phyloP scores from a whole-genome alignment of 2,329 filamentous ascomycete species.

The Colletotrichum endophyticum region DNA sequence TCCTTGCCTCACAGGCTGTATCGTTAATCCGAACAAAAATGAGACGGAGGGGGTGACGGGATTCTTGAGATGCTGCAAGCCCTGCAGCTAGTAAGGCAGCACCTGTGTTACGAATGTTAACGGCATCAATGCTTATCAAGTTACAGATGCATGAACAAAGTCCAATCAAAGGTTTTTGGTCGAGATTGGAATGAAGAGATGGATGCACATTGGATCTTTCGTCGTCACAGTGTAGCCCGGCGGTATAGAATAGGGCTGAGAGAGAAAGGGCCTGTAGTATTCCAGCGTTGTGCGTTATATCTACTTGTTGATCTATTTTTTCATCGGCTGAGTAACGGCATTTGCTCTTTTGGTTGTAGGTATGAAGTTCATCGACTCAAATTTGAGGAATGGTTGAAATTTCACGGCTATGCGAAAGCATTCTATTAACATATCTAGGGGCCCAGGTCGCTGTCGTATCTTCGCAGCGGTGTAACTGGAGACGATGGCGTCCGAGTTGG shows the following conservation, averaged over 20 bases:
- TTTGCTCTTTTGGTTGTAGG: not conserved
- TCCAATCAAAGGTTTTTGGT: not conserved
- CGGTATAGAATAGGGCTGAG: not conserved
- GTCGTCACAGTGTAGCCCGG: not conserved
- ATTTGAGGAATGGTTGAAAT: not conserved
- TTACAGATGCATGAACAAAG: not conserved
- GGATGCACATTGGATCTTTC: not conserved
- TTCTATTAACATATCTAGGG: not conserved
- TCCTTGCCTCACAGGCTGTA: not conserved
- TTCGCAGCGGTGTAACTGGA: not conserved
- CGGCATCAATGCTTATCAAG: not conserved
- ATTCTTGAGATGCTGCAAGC: not conserved
- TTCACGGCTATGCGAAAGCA: not conserved
- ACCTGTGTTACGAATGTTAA: not conserved
- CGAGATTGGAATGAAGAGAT: not conserved
- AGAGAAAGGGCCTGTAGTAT: not conserved
- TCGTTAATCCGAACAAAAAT: not conserved
- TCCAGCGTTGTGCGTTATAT: too few species aligned
- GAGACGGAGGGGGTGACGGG: not conserved
- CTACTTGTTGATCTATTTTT: too few species aligned
- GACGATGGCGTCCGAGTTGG: not conserved
- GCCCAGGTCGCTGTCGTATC: not conserved
- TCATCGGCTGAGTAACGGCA: too few species aligned
- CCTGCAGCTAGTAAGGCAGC: rapidly evolving
- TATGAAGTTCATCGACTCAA: not conserved